Conservation (phyloP, 805 yeast species). For the Nakazawaea wickerhamii region DNA sequence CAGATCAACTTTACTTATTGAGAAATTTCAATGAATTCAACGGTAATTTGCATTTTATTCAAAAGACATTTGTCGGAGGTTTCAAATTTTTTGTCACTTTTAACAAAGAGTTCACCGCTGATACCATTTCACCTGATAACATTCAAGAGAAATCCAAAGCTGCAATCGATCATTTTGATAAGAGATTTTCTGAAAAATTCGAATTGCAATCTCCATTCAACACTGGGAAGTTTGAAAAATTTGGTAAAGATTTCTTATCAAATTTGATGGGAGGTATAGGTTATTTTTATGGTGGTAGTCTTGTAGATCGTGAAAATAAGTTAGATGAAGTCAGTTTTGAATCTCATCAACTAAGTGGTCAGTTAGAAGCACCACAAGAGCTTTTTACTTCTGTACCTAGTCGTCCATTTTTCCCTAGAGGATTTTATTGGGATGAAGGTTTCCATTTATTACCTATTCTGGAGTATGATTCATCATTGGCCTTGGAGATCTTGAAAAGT, state of each 20-base stretch:
- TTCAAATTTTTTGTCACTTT: conserved; percentile 72
- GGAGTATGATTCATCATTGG: conserved; percentile 79
- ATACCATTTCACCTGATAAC: conserved; percentile 33
- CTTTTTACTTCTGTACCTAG: conserved; percentile 86
- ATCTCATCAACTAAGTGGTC: conserved; percentile 41
- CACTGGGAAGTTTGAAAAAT: conserved; percentile 35
- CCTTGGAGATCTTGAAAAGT: conserved; percentile 71
- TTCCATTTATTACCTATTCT: conserved; percentile 82
- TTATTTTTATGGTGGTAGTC: conserved; percentile 76
- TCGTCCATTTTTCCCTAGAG: conserved; percentile 91
- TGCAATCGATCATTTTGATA: conserved; percentile 36
- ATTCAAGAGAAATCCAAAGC: conserved; percentile 30
- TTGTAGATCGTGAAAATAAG: conserved; percentile 69
- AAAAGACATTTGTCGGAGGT: conserved; percentile 66
- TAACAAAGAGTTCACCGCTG: conserved; percentile 39
- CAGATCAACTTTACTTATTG: conserved; percentile 46
- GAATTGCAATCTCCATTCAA: conserved; percentile 52
- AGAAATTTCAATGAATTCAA: conserved; percentile 53
- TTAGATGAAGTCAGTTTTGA: conserved; percentile 69
- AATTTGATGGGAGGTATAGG: conserved; percentile 88
- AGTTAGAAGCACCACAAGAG: conserved; percentile 70
- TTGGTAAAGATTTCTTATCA: conserved; percentile 76
- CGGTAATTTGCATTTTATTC: conserved; percentile 79
- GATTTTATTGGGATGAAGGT: conserved; percentile 99
- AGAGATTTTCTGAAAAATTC: conserved; percentile 47